phyloP scores from a whole-genome alignment of 306 rosid genomes.

The Pyrus communis region DNA sequence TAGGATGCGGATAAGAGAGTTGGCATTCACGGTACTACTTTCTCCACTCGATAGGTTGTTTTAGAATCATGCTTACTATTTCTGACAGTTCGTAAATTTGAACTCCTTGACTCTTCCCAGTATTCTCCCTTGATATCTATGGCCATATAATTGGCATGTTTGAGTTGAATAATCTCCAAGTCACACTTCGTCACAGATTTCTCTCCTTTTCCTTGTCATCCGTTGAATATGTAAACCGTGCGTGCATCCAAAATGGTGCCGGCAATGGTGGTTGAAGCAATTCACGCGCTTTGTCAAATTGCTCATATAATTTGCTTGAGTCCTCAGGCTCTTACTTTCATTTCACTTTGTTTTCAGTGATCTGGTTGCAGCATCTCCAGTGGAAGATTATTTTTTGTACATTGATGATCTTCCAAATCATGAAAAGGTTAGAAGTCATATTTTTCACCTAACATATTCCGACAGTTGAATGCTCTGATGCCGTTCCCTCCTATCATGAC shows the following conservation, averaged over 20 bases:
- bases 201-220: neutral
- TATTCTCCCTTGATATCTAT: constrained; percentile 85
- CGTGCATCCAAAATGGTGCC: constrained; percentile 9
- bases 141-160: constrained; percentile 96
- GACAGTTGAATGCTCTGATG: constrained; percentile 4
- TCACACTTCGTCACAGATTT: constrained; percentile 5
- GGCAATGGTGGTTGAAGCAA: neutral
- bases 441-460: neutral
- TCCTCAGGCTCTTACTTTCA: constrained; percentile 2
- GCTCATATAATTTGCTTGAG: neutral
- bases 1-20: constrained; percentile 70
- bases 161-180: constrained; percentile 95
- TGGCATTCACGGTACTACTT: constrained; percentile 67
- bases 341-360: constrained; percentile 51
- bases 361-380: constrained; percentile 91
- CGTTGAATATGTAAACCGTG: constrained; percentile 11
- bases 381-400: constrained; percentile 88
- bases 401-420: constrained; percentile 60
- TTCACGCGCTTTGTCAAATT: neutral
- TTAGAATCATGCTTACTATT: constrained; percentile 10
- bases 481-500: constrained; percentile 21
- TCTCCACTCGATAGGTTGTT: constrained; percentile 14
- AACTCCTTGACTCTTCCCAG: constrained; percentile 56
- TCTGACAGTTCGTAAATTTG: constrained; percentile 5
- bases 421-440: constrained; percentile 50